Evolutionary conservation across 805 yeast genomes (phyloP), one percentile per base, ranked within the genome.

Genomic region (Candida pini): DNA sequence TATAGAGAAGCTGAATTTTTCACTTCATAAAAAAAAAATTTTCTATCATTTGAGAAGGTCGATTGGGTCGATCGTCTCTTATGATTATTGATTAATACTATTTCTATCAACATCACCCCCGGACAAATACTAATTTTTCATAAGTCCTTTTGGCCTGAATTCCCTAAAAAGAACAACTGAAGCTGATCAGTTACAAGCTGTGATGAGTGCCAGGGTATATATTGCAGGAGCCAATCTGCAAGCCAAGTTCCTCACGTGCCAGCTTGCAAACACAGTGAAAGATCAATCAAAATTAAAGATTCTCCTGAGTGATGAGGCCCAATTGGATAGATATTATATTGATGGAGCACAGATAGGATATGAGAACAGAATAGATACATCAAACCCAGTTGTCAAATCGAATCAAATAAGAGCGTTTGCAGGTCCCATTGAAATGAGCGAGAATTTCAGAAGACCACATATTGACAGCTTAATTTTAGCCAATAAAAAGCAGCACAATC

Each of bases 231-330:
- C 29, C n/a, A 47, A 44, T 20, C 35, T 43, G 14, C 39, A 33
- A 28, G 38, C 41, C 25, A 28, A 45, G 36, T 48, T 49, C 28
- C 19, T 48, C 7, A 44, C 51, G 4, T 37, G 47, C 8, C 54
- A 49, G 33, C 38, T 48, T 3, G 38, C 43, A 7, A 31, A 26
- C 17, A 22, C 33, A 8, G 15, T 42, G 15, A 31, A 33, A 7
- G n/a, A 23, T 18, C 6, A 21, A 15, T 29, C 24, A 15, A 24
- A 34, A 13, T 26, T 46, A 4, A 33, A 39, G 18, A 31, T 43
- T 3, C 26, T 46, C 6, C 34, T 43, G 31, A 33, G 31, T n/a
- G 40, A 35, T 27, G 26, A 23, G 4, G 30, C 35, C 5, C 30
- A 25, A 16, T 31, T 41, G 25, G 36, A 33, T 9, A 27, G 23